A percentile compares a stretch with the other conserved stretches of the same genome.
Evolutionary conservation across 768 basidiomycete genomes (phyloP).

Genomic region (Saitozyma podzolica): DNA sequence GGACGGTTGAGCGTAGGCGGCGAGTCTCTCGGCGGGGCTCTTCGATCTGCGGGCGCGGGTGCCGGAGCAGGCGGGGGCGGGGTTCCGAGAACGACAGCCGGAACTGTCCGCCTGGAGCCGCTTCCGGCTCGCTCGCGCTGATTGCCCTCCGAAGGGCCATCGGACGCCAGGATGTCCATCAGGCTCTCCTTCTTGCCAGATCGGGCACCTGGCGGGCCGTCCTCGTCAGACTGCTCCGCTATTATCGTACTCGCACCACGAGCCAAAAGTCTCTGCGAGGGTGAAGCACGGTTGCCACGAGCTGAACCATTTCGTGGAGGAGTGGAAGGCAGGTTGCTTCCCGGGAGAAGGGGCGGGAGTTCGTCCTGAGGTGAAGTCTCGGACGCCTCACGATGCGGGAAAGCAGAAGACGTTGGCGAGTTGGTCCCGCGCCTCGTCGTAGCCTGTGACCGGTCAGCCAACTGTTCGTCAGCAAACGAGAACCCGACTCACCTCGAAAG

Average conservation of each 20-base stretch:
- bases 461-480: neutral
- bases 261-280: conserved; percentile 7
- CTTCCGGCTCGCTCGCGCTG: neutral
- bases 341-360: conserved; percentile 10
- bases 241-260: conserved; percentile 26
- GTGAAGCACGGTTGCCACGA: neutral
- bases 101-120: conserved; percentile 22
- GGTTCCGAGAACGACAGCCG: conserved; percentile 39
- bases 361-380: neutral
- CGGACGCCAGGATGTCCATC: conserved; percentile 33
- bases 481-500: conserved; percentile 78
- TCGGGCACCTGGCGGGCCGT: conserved; percentile 3
- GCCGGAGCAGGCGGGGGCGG: conserved; percentile 27
- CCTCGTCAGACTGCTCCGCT: conserved; percentile 21
- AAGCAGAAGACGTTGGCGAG: no score
- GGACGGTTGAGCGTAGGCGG: no score
- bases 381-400: no score
- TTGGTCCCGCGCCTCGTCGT: no score
- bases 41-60: conserved; percentile 4
- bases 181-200: conserved; percentile 26
- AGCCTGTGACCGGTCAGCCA: neutral
- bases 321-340: neutral
- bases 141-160: neutral
- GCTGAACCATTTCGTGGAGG: neutral
- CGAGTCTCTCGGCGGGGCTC: conserved; percentile 2